A percentile compares a stretch with the other conserved stretches of the same genome.
phyloP scores from a whole-genome alignment of 2,329 filamentous ascomycete genomes.

The Microdochium trichocladiopsis region DNA sequence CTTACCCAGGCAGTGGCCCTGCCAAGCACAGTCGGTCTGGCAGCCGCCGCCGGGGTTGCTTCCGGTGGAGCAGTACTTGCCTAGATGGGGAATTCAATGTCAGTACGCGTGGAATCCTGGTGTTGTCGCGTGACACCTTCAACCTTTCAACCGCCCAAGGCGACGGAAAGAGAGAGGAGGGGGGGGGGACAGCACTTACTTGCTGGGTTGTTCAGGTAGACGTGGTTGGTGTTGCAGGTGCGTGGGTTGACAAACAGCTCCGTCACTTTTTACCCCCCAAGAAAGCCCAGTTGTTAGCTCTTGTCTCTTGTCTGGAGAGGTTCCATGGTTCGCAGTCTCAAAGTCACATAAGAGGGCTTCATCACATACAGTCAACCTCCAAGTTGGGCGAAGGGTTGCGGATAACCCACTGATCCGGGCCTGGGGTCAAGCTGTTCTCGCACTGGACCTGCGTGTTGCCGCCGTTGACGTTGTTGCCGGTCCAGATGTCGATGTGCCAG shows the following conservation, averaged over 20 bases:
- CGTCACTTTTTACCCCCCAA: slow-evolving; percentile 7
- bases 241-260: slow-evolving; percentile 10
- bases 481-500: slow-evolving; percentile 29
- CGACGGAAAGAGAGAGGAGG: too few relatives aligned
- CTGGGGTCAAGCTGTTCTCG: slow-evolving; percentile 24
- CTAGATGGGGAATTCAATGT: too few relatives aligned
- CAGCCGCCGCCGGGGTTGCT: too few relatives aligned
- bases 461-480: slow-evolving; percentile 22
- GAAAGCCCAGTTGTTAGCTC: slow-evolving; percentile 4
- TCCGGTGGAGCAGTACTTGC: too few relatives aligned
- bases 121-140: too few relatives aligned
- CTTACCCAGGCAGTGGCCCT: too few relatives aligned
- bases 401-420: slow-evolving; percentile 17
- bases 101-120: too few relatives aligned
- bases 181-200: too few relatives aligned
- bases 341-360: neutral
- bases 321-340: too few relatives aligned
- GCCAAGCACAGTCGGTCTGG: too few relatives aligned
- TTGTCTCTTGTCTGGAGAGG: too few relatives aligned
- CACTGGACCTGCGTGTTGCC: slow-evolving; percentile 25
- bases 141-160: too few relatives aligned
- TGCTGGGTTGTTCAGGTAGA: slow-evolving; percentile 9
- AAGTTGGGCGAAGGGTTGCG: slow-evolving; percentile 18
- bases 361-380: slow-evolving; percentile 22
- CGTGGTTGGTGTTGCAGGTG: slow-evolving; percentile 13